Evolutionary conservation across 1,139 yeast species (phyloP).

Genomic region (Magnusiomyces sp.): DNA sequence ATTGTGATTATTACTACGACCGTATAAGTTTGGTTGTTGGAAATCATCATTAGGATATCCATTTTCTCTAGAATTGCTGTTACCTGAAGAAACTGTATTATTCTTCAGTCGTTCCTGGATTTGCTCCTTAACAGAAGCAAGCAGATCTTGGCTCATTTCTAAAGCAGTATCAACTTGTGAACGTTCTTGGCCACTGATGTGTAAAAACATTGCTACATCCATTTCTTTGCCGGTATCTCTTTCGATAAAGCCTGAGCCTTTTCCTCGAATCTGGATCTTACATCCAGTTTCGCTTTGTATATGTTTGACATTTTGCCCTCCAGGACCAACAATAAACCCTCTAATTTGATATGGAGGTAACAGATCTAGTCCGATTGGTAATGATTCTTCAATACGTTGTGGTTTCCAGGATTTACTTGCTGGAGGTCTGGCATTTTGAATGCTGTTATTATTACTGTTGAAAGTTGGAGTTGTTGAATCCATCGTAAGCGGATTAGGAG

Average conservation of each 20-base stretch:
- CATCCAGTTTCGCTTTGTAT: constrained; percentile 31
- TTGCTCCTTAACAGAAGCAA: constrained; percentile 28
- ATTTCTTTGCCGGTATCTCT: constrained; percentile 29
- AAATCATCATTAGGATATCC: constrained; percentile 3
- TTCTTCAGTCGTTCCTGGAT: constrained; percentile 15
- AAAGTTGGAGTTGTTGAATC: too few relatives aligned
- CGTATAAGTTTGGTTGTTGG: background rate
- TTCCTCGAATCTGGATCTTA: constrained; percentile 32
- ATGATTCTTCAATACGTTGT: constrained; percentile 24
- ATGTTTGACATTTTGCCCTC: constrained; percentile 35
- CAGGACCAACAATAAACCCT: constrained; percentile 31
- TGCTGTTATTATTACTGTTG: background rate
- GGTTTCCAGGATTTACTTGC: constrained; percentile 1
- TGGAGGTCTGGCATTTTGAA: constrained; percentile 1
- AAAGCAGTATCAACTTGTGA: constrained; percentile 27
- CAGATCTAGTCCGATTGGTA: constrained; percentile 23
- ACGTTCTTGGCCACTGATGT: constrained; percentile 25
- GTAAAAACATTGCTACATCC: constrained; percentile 30
- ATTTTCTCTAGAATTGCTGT: background rate
- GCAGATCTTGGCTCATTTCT: constrained; percentile 29
- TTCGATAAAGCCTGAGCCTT: constrained; percentile 33
- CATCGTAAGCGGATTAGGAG: too few relatives aligned
- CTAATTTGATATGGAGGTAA: constrained; percentile 25
- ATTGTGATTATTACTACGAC: background rate
- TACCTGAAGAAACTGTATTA: background rate